Evolutionary conservation across 257 asterid species (phyloP).

Genomic region (Gentiana dahurica): DNA sequence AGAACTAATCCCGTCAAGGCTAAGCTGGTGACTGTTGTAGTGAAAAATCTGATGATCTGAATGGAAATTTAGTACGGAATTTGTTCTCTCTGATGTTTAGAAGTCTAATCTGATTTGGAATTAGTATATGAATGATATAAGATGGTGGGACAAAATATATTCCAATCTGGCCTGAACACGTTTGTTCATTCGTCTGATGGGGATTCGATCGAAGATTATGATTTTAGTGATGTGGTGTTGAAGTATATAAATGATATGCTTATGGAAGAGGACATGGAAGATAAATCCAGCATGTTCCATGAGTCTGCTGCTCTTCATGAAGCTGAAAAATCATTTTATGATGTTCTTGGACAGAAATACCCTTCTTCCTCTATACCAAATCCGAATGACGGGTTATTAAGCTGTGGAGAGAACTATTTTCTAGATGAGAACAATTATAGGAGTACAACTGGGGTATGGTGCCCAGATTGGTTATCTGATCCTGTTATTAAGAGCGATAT

Average conservation of each 20-base stretch:
- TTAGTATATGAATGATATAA: slow-evolving; percentile 17
- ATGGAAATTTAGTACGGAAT: slow-evolving; percentile 26
- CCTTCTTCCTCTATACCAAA: slow-evolving; percentile 25
- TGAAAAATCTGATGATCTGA: slow-evolving; percentile 34
- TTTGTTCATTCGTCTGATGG: slow-evolving; percentile 21
- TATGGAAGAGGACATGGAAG: slow-evolving; percentile 85
- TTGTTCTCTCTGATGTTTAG: slow-evolving; percentile 10
- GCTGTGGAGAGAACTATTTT: slow-evolving; percentile 13
- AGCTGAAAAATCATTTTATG: slow-evolving; percentile 69
- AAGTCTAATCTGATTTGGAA: slow-evolving; percentile 19
- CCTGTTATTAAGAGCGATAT: slow-evolving; percentile 5
- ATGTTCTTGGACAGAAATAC: slow-evolving; percentile 43
- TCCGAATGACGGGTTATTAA: slow-evolving; percentile 15
- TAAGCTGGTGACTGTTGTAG: background rate
- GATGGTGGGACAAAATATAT: slow-evolving; percentile 14
- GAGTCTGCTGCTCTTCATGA: slow-evolving; percentile 79
- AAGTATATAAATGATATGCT: slow-evolving; percentile 54
- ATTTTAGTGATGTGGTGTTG: slow-evolving; percentile 56
- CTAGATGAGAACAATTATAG: slow-evolving; percentile 12
- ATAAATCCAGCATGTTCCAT: slow-evolving; percentile 57
- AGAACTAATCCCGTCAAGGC: background rate
- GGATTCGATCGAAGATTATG: slow-evolving; percentile 44
- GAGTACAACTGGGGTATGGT: slow-evolving; percentile 12
- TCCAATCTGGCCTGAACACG: slow-evolving; percentile 10
- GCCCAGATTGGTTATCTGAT: slow-evolving; percentile 34